phyloP scores from a whole-genome alignment of 805 yeast genomes.

The Yarrowia phangngaensis region DNA sequence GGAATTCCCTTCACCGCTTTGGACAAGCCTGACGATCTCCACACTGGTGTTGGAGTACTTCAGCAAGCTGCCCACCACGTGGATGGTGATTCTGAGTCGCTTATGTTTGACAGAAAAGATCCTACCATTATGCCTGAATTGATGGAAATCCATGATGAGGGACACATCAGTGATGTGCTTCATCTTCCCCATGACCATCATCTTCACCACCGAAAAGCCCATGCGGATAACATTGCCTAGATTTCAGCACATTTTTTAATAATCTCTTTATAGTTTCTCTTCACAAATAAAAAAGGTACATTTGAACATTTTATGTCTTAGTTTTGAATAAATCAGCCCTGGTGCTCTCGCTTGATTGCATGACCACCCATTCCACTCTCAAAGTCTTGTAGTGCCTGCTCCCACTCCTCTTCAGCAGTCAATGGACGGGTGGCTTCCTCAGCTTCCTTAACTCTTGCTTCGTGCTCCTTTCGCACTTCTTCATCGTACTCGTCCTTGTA shows the following conservation, averaged over 20 bases:
- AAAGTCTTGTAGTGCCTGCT: conserved; percentile 57
- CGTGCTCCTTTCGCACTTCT: conserved; percentile 49
- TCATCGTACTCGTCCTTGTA: conserved; percentile 73
- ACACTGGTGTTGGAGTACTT: conserved; percentile 3
- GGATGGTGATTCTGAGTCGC: conserved; percentile 3
- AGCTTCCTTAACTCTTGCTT: conserved; percentile 43
- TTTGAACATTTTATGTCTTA: too few relatives aligned
- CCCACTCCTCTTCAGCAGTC: conserved; percentile 59
- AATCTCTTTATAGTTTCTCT: too few relatives aligned
- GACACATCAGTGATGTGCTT: conserved; percentile 1
- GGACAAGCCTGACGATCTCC: conserved; percentile 29
- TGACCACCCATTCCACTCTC: conserved; percentile 42
- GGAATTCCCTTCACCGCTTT: conserved; percentile 43
- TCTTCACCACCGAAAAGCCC: too few relatives aligned
- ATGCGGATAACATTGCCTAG: too few relatives aligned
- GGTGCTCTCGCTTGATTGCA: conserved; percentile 3
- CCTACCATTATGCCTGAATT: conserved; percentile 17
- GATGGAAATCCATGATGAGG: conserved; percentile 5
- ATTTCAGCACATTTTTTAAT: too few relatives aligned
- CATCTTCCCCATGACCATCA: conserved; percentile 5
- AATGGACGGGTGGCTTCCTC: conserved; percentile 29
- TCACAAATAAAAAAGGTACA: too few relatives aligned
- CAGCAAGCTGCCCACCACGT: conserved; percentile 8
- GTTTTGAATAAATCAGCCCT: too few relatives aligned
- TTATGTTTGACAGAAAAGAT: conserved; percentile 13